Evolutionary conservation across 208 protist genomes (phyloP), one percentile per base, ranked within the genome.

Genomic region (Angomonas desouzai): DNA sequence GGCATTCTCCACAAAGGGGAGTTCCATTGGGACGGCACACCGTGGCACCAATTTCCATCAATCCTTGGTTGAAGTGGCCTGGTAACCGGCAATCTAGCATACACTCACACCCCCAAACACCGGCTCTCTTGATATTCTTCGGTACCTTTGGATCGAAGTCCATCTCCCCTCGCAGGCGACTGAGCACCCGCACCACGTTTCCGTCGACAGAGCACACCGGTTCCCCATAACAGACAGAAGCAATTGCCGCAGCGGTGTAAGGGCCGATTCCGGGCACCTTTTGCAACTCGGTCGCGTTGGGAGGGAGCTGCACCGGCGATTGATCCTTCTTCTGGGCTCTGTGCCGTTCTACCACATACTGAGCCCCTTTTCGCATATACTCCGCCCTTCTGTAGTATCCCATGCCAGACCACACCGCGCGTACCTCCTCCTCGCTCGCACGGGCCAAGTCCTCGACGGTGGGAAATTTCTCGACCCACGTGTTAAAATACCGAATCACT

Each of bases 191-290:
- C n/a, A 97, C 65, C 3, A 97, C 86, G 64, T 98, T 98, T 22
- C 91, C 95, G 72, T 98, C 93, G 32, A 97, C 93, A 3, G 92
- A 70, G 32, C 81, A 77, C 28, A 83, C 75, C 20, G 69, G 66
- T 48, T 87, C 82, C 55, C 78, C 76, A 64, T 85, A 97, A 61
- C 81, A 92, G 56, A 97, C 84, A n/a, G 88, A 94, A 27, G 92
- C 75, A 47, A 98, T 89, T 16, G 96, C 93, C 11, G 87, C 96
- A 18, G 96, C 92, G 1, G 94, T 98, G 76, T 98, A 98, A 13
- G 76, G 79, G 10, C 96, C 96, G 55, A 98, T 85, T 28, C 96
- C 93, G 10, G 91, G 91, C 16, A 98, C 69, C 43, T 87, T 64
- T 34, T 80, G 62, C 11, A 97, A 66, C 36, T 85, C 83, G 45